Conservation (phyloP, 352 stramenopile species). For the Phytophthora megakarya region DNA sequence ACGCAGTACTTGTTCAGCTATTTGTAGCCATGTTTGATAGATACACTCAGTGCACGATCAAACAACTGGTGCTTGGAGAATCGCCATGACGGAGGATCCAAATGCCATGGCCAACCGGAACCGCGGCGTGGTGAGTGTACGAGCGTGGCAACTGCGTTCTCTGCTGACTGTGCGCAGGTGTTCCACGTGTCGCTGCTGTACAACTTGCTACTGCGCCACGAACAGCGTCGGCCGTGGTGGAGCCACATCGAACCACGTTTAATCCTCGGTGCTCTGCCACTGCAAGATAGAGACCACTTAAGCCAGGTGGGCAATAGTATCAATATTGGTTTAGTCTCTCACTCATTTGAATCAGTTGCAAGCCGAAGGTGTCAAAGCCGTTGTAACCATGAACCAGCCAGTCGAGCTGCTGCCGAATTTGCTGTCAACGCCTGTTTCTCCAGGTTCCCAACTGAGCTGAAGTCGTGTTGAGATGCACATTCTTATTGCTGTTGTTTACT, state of each 20-base stretch:
- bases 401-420: constrained; percentile 70
- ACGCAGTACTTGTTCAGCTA: neutral
- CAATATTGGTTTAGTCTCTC: neutral
- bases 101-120: constrained; percentile 23
- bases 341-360: constrained; percentile 40
- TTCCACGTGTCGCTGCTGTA: constrained; percentile 85
- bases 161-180: constrained; percentile 34
- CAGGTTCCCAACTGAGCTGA: constrained; percentile 31
- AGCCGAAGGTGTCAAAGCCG: constrained; percentile 56
- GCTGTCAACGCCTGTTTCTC: constrained; percentile 61
- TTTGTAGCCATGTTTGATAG: neutral
- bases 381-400: constrained; percentile 85
- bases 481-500: neutral
- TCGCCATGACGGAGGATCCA: neutral
- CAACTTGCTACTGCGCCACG: constrained; percentile 61
- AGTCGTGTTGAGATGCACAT: neutral
- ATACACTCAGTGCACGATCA: no score
- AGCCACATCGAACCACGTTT: constrained; percentile 64
- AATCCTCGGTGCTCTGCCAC: constrained; percentile 71
- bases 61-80: no score
- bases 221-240: constrained; percentile 70
- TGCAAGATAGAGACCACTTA: constrained; percentile 64
- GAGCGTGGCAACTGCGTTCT: neutral
- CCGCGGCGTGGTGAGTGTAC: constrained; percentile 36
- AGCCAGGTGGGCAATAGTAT: constrained; percentile 29